A percentile compares a stretch with the other conserved stretches of the same genome.
Conservation (phyloP, 139 green algal genomes). For the Spirogloea muscicola region DNA sequence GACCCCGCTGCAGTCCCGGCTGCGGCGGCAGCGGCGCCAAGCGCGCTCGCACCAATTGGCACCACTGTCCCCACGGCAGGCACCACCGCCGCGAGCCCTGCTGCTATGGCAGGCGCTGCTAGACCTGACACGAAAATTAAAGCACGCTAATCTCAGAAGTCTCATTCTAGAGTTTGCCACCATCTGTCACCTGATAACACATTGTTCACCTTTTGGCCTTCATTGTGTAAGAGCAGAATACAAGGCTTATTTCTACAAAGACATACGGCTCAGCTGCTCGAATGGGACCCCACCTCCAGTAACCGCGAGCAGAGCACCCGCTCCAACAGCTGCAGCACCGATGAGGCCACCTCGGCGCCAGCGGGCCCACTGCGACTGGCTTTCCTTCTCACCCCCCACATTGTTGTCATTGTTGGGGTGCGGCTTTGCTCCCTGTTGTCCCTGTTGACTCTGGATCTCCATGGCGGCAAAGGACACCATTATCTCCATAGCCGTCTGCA, state of each 20-base stretch:
- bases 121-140: constrained; percentile 11
- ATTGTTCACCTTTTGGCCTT: too few relatives aligned
- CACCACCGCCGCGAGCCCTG: constrained; percentile 10
- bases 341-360: background rate
- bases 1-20: constrained; percentile 8
- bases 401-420: background rate
- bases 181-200: too few relatives aligned
- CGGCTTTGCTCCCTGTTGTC: background rate
- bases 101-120: constrained; percentile 7
- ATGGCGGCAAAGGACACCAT: constrained; percentile 1
- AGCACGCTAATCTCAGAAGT: too few relatives aligned
- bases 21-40: background rate
- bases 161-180: too few relatives aligned
- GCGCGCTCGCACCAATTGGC: background rate
- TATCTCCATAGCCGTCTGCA: constrained; percentile 24
- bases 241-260: too few relatives aligned
- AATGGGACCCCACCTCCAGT: constrained; percentile 11
- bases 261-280: too few relatives aligned
- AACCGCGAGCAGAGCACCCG: constrained; percentile 19
- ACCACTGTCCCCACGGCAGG: background rate
- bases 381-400: background rate
- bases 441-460: background rate
- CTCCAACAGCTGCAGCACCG: constrained; percentile 14
- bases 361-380: background rate
- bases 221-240: too few relatives aligned